Percentiles rank a stretch among this genome's conserved stretches.
Conservation (phyloP, 1,139 yeast genomes). For the Yamadazyma taylorii region DNA sequence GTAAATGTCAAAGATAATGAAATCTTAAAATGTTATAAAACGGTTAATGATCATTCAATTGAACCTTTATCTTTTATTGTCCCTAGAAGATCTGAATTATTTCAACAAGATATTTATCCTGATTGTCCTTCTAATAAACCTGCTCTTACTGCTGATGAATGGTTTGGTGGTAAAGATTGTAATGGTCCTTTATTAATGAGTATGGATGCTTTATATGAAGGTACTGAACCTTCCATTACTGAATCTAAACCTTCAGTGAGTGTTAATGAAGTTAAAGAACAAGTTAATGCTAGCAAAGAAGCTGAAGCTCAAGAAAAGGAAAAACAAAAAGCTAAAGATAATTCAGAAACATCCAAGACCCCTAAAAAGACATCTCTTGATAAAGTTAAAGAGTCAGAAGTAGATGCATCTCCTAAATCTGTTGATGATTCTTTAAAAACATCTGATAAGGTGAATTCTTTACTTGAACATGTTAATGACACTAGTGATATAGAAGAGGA, state of each 20-base stretch:
- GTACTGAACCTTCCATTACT: slow-evolving; percentile 50
- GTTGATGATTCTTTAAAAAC: slow-evolving; percentile 45
- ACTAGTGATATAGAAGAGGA: slow-evolving; percentile 44
- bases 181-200: slow-evolving; percentile 81
- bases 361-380: slow-evolving; percentile 15
- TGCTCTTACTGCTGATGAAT: slow-evolving; percentile 77
- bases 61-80: slow-evolving; percentile 92
- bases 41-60: slow-evolving; percentile 75
- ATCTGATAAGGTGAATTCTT: slow-evolving; percentile 36
- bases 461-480: slow-evolving; percentile 41
- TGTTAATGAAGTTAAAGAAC: slow-evolving; percentile 28
- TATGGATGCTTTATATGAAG: slow-evolving; percentile 78
- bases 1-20: slow-evolving; percentile 84
- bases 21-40: slow-evolving; percentile 75
- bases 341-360: slow-evolving; percentile 9
- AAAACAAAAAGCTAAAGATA: slow-evolving; percentile 13
- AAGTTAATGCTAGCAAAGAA: slow-evolving; percentile 20
- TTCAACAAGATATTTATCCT: slow-evolving; percentile 91
- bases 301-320: slow-evolving; percentile 22
- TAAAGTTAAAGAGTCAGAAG: slow-evolving; percentile 14
- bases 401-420: slow-evolving; percentile 14
- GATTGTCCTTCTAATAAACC: slow-evolving; percentile 82
- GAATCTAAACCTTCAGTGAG: slow-evolving; percentile 35
- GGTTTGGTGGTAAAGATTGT: slow-evolving; percentile 73
- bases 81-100: slow-evolving; percentile 90